phyloP scores from a whole-genome alignment of 768 basidiomycete genomes.

The Daedaleopsis sinensis region DNA sequence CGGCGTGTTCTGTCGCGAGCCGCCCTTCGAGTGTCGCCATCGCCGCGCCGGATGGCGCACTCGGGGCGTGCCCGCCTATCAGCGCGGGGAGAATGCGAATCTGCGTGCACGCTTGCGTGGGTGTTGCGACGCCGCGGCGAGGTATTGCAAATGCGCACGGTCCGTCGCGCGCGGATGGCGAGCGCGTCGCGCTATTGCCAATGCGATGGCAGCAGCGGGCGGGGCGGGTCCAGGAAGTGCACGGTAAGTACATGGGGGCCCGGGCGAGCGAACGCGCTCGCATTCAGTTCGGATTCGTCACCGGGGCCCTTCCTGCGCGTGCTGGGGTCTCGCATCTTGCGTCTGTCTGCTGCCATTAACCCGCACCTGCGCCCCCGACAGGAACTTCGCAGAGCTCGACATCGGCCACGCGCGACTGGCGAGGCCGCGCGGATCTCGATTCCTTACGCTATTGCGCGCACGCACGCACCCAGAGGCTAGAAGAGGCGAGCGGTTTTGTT shows the following conservation, averaged over 20 bases:
- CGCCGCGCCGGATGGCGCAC: slow-evolving; percentile 16
- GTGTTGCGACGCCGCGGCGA: slow-evolving; percentile 10
- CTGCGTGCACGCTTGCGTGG: slow-evolving; percentile 8
- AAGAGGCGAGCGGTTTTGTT: background rate
- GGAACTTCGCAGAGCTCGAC: background rate
- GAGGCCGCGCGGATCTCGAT: slow-evolving; percentile 3
- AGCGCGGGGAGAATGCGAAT: slow-evolving; percentile 14
- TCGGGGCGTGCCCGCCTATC: slow-evolving; percentile 5
- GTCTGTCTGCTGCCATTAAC: background rate
- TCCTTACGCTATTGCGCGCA: background rate
- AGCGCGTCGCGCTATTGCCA: background rate
- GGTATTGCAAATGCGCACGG: slow-evolving; percentile 10
- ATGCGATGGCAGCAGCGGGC: background rate
- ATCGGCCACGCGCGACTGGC: background rate
- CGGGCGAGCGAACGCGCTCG: background rate
- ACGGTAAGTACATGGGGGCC: no score
- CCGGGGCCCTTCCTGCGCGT: background rate
- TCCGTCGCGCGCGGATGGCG: background rate
- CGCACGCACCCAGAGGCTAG: background rate
- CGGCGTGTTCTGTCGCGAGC: slow-evolving; percentile 15
- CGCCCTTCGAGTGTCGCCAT: slow-evolving; percentile 20
- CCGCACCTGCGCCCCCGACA: background rate
- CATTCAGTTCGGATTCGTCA: background rate
- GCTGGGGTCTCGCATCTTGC: background rate
- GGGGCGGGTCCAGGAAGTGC: no score